These are phyloP conservation scores for Scheffersomyces lignicola DNA, from an alignment of 1,139 yeast species.

Conservation along the genomic window DNA sequence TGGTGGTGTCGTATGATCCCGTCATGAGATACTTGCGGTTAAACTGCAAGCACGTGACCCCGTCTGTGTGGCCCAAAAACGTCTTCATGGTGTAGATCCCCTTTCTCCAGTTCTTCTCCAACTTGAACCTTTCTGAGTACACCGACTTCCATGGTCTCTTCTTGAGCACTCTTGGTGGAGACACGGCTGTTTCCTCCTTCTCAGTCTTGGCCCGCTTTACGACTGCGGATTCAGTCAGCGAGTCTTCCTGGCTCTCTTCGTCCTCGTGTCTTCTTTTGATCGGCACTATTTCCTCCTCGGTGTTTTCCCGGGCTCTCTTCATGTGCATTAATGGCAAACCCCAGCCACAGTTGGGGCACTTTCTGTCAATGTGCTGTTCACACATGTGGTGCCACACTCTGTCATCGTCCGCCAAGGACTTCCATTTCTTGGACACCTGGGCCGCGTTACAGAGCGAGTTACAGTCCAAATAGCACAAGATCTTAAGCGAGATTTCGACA, in stretches of 20 bases:
- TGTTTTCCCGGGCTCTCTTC: constrained; percentile 64
- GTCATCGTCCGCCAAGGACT: constrained; percentile 88
- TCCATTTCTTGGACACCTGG: constrained; percentile 86
- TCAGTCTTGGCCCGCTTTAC: background rate
- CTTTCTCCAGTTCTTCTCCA: constrained; percentile 93
- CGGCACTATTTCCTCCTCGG: constrained; percentile 26
- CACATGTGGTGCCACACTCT: constrained; percentile 98
- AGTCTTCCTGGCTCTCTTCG: constrained; percentile 13
- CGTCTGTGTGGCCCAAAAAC: constrained; percentile 84
- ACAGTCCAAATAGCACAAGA: constrained; percentile 87
- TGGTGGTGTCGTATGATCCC: constrained; percentile 87
- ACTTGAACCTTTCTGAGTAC: constrained; percentile 83
- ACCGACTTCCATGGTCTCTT: constrained; percentile 93
- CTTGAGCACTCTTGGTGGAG: constrained; percentile 15
- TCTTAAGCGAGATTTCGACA: constrained; percentile 77
- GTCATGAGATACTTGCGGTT: constrained; percentile 75
- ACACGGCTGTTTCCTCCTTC: background rate
- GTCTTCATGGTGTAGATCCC: constrained; percentile 66
- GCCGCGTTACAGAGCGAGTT: constrained; percentile 91
- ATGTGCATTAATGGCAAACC: constrained; percentile 90
- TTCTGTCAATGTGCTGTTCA: constrained; percentile 94
- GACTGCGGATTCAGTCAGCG: background rate
- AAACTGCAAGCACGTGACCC: constrained; percentile 83
- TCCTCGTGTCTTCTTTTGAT: constrained; percentile 29
- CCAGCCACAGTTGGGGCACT: constrained; percentile 99